Percentiles rank a stretch among this genome's conserved stretches.
These are phyloP conservation scores for Phytopythium helicoides DNA, from an alignment of 352 stramenopile genomes.

Conservation along the genomic window DNA sequence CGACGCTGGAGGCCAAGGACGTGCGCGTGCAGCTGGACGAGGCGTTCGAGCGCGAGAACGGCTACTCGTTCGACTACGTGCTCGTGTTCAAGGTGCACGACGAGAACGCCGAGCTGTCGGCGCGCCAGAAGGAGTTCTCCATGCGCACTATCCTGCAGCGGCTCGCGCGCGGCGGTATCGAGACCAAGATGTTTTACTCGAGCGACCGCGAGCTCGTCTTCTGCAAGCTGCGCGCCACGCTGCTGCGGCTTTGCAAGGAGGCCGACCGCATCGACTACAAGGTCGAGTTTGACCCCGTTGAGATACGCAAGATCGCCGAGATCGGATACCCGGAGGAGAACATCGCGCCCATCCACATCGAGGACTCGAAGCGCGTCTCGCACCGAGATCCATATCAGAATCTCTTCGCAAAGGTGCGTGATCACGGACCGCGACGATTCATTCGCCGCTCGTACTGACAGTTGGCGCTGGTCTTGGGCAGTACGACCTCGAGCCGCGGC, in stretches of 20 bases:
- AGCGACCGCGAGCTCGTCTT: constrained; percentile 63
- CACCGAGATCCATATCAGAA: constrained; percentile 64
- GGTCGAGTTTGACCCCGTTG: constrained; percentile 62
- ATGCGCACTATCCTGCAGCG: constrained; percentile 73
- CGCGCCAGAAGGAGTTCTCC: constrained; percentile 60
- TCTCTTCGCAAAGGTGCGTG: constrained; percentile 61
- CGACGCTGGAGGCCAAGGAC: constrained; percentile 55
- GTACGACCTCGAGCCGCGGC: constrained; percentile 63
- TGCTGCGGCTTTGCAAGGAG: constrained; percentile 64
- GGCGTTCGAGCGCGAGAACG: constrained; percentile 59
- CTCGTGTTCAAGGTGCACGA: constrained; percentile 83
- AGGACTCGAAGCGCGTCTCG: constrained; percentile 43
- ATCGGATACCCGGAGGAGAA: constrained; percentile 48
- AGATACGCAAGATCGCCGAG: constrained; percentile 58
- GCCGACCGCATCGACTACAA: constrained; percentile 78
- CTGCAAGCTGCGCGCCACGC: constrained; percentile 70
- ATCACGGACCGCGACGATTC: constrained; percentile 15
- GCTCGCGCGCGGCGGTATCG: constrained; percentile 61
- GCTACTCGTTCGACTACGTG: constrained; percentile 81
- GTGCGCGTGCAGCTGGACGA: constrained; percentile 60
- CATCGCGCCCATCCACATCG: constrained; percentile 66
- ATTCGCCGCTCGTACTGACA: not conserved
- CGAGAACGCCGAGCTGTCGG: constrained; percentile 47
- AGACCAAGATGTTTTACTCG: constrained; percentile 87
- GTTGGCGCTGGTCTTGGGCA: not conserved